Evolutionary conservation across 148 eudicot species (phyloP).

Genomic region (Limonium bicolor): DNA sequence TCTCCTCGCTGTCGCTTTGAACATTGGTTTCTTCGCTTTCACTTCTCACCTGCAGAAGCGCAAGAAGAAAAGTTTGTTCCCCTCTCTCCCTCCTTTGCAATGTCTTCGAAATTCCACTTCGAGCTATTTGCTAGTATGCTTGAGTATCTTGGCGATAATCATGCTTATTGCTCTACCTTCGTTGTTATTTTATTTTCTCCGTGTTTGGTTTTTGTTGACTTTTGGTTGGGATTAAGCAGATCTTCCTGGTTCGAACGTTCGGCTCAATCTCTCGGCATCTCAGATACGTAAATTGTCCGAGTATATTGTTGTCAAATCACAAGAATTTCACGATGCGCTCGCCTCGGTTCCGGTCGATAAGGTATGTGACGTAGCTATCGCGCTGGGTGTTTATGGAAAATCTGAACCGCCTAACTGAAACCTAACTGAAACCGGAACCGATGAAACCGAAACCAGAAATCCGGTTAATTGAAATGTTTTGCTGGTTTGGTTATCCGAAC

Average conservation of each 20-base stretch:
- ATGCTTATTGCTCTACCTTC: neutral
- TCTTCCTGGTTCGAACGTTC: slow-evolving; percentile 54
- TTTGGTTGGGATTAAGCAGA: slow-evolving; percentile 16
- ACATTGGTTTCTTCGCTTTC: slow-evolving; percentile 43
- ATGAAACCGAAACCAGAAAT: neutral
- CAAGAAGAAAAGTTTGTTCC: slow-evolving; percentile 36
- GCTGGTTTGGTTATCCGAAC: neutral
- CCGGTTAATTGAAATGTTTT: neutral
- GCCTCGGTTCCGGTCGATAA: slow-evolving; percentile 73
- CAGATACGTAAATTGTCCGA: slow-evolving; percentile 61
- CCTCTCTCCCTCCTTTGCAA: neutral
- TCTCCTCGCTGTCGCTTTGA: slow-evolving; percentile 52
- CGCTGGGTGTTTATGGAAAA: neutral
- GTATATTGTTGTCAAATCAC: slow-evolving; percentile 54
- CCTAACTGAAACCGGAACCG: neutral
- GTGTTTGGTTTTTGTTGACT: slow-evolving; percentile 2
- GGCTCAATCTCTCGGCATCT: slow-evolving; percentile 41
- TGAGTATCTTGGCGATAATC: too few species aligned
- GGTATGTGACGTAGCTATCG: slow-evolving; percentile 27
- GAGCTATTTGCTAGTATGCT: too few species aligned
- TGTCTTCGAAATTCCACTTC: too few species aligned
- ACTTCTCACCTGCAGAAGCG: slow-evolving; percentile 27
- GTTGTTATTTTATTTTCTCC: neutral
- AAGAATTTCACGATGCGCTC: slow-evolving; percentile 55
- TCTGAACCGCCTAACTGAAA: too few species aligned